Conservation (phyloP, 495 filamentous ascomycete genomes). For the Podospora fimiseda region DNA sequence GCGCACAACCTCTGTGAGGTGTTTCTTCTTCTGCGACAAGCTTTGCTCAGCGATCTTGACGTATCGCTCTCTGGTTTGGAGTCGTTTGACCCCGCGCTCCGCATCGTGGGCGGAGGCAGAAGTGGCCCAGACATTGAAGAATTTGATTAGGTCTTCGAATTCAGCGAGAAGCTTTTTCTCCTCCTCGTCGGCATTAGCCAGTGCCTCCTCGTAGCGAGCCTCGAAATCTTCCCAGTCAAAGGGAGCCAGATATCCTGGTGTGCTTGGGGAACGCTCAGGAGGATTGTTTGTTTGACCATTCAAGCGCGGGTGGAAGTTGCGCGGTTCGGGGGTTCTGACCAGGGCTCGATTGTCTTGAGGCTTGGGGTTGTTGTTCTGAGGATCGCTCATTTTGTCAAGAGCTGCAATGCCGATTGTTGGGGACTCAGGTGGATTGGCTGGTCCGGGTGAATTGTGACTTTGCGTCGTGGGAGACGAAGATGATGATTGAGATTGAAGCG, state of each 20-base stretch:
- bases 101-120: conserved; percentile 61
- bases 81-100: conserved; percentile 62
- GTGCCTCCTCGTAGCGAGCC: conserved; percentile 52
- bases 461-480: conserved; percentile 13
- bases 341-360: conserved; percentile 16
- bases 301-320: conserved; percentile 21
- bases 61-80: conserved; percentile 69
- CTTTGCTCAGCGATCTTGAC: conserved; percentile 63
- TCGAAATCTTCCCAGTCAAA: conserved; percentile 68
- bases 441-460: background rate
- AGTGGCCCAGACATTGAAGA: conserved; percentile 65
- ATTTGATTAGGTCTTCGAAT: conserved; percentile 57
- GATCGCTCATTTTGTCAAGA: conserved; percentile 18
- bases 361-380: conserved; percentile 8
- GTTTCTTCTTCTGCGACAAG: conserved; percentile 63
- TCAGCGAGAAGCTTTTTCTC: conserved; percentile 60
- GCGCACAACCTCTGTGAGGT: conserved; percentile 69
- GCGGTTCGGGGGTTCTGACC: conserved; percentile 31
- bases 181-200: conserved; percentile 50
- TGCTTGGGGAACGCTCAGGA: conserved; percentile 32
- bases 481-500: conserved; percentile 17
- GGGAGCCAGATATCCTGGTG: conserved; percentile 37
- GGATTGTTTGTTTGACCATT: conserved; percentile 17
- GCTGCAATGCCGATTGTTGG: conserved; percentile 4
- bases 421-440: background rate